Evolutionary conservation across 1,284 basidiomycete genomes (phyloP), one percentile per base, ranked within the genome.

Genomic region (Cutaneotrichosporon mucoides): DNA sequence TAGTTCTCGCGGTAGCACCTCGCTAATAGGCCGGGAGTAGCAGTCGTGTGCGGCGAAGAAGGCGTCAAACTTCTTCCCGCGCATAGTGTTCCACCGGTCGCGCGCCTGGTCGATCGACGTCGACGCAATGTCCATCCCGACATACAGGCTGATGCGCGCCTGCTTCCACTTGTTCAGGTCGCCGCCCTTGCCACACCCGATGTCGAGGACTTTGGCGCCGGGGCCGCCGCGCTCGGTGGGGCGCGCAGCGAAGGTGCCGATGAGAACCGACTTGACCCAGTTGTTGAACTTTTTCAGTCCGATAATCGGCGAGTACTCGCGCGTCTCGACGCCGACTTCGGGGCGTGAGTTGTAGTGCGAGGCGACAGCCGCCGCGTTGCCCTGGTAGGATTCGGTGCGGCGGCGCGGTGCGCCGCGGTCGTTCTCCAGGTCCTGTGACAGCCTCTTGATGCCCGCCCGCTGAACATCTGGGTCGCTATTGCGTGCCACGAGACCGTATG

Each of bases 231-330:
- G 36, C 55, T 11, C 60, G 61, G 66, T 63, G 60, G 36, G 71
- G 65, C 46, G 46, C 33, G 34, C 11, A 12, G 46, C 35, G 73
- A 91, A 95, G 55, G 87, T 88, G 7, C 88, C 88, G 69, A 98
- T 95, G 62, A 97, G 82, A 9, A 96, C 91, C 11, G 90, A 92
- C 78, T 98, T 98, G 69, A 97, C 87, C 94, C 96, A 99, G 79
- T 99, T 99, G 81, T 99, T 99, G 81, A 98, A 99, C 75, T 86
- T 90, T 77, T 95, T 94, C 57, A 99, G 83, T 24, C 92, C 93
- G 60, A 97, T 92, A 71, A 99, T 99, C 38, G 93, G 92, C 6
- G 93, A 97, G n/a, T 88, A 86, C 64, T 85, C 84, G 41, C 96
- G 88, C 65, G 88, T 86, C 8, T 86, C 82, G 36, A 92, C 84